Conservation (phyloP, 179 eudicot species). For the Amaranthus tricolor region DNA sequence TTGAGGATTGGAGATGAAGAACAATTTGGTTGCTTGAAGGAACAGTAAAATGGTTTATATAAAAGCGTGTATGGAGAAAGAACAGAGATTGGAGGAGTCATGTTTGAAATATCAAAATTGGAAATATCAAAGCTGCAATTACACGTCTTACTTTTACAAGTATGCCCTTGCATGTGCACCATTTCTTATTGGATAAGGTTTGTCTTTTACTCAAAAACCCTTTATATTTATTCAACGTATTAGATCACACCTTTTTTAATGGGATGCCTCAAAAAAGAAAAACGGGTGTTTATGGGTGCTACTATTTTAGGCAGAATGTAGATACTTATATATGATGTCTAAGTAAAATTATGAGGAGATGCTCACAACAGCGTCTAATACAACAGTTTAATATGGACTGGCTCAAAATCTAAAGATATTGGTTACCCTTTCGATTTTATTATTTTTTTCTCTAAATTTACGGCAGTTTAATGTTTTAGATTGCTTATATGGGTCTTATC, state of each 20-base stretch:
- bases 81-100: not conserved
- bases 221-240: too few species aligned
- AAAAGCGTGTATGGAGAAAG: slow-evolving; percentile 8
- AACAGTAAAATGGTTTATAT: not conserved
- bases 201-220: not conserved
- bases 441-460: too few species aligned
- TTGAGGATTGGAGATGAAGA: not conserved
- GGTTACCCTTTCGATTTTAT: too few species aligned
- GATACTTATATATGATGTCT: too few species aligned
- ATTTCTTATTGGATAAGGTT: not conserved
- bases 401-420: too few species aligned
- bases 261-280: not conserved
- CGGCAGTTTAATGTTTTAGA: too few species aligned
- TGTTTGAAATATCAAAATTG: not conserved
- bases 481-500: too few species aligned
- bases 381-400: too few species aligned
- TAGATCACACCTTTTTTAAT: too few species aligned
- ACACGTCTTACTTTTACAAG: not conserved
- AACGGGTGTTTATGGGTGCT: not conserved
- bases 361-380: too few species aligned
- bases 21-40: slow-evolving; percentile 1
- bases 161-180: not conserved
- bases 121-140: not conserved
- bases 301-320: too few species aligned
- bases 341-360: too few species aligned